Evolutionary conservation across 306 rosid species (phyloP), one percentile per base, ranked within the genome.

Genomic region (Hylodesmum podocarpum): DNA sequence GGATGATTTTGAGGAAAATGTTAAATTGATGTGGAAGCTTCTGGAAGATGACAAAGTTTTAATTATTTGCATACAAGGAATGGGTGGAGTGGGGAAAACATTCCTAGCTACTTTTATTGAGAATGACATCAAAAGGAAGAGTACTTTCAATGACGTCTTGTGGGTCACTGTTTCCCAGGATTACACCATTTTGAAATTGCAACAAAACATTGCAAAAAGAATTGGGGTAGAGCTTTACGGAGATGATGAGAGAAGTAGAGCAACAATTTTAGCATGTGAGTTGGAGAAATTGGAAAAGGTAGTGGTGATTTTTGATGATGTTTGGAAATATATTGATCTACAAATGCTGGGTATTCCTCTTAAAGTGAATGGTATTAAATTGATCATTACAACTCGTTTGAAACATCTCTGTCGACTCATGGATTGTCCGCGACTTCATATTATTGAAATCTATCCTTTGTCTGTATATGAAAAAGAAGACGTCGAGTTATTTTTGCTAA

Each of bases 71-170:
- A 1, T 84, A 3, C 14, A 66, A 37, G 87, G 87, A 22, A 83
- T 75, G 76, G 87, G 78, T 0, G 86, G 90, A 8, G 78, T 74
- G 6, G 87, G 90, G 1, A 86, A 86, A 74, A 83, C 87, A 31
- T 54, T 58, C 2, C 19, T 86, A 2, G 80, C 74, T 11, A 65
- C 49, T 2, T 74, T 70, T 14, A 14, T 86, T 5, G 37, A 64
- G 39, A 29, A 69, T 19, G 55, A 58, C 39, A 21, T 82, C 24
- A 19, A 8, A 44, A 67, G 77, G 18, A 29, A 41, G 34, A 7
- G 1, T 10, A 19, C 27, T 8, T 50, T 50, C 5, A 6, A 8
- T 0, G 5, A 50, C 8, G 57, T 50, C 57, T 19, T 50, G 0
- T 8, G 27, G 57, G 4, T 50, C 25, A 70, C 63, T 3, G 64